phyloP scores from a whole-genome alignment of 2,329 filamentous ascomycete species.

The Domatiomyces globalis region DNA sequence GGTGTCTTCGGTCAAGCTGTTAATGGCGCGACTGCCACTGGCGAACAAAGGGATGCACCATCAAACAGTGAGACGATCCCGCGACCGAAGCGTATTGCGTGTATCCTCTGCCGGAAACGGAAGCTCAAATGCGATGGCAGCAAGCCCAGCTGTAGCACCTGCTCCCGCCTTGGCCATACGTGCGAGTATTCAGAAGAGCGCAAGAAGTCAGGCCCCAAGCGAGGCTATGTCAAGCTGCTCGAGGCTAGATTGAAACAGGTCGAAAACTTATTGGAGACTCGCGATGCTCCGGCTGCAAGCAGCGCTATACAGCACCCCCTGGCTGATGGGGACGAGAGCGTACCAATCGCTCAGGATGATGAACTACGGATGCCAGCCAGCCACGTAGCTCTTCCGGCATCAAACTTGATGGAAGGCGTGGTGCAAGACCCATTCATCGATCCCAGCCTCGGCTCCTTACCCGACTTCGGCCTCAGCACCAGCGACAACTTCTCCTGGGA shows the following conservation, averaged over 20 bases:
- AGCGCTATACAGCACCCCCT: not conserved
- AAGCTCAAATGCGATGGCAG: slow-evolving; percentile 57
- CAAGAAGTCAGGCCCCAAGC: slow-evolving; percentile 86
- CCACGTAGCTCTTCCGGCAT: not conserved
- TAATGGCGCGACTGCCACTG: not conserved
- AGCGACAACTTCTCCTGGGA: slow-evolving; percentile 58
- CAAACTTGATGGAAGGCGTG: slow-evolving; percentile 8
- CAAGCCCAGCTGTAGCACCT: slow-evolving; percentile 76
- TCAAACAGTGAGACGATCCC: slow-evolving; percentile 35
- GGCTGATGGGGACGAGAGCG: not conserved
- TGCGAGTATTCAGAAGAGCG: slow-evolving; percentile 86
- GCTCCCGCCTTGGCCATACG: slow-evolving; percentile 68
- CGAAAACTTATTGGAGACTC: slow-evolving; percentile 17
- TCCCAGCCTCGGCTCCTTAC: slow-evolving; percentile 7
- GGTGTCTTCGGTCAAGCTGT: not conserved
- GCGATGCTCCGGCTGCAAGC: slow-evolving; percentile 4
- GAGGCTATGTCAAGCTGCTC: slow-evolving; percentile 85
- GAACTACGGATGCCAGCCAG: not conserved
- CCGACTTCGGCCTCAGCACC: slow-evolving; percentile 18
- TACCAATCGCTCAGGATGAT: not conserved
- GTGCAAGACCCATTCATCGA: slow-evolving; percentile 10
- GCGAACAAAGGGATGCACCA: not conserved
- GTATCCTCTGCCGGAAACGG: slow-evolving; percentile 72
- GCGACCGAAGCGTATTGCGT: slow-evolving; percentile 85
- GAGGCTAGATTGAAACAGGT: slow-evolving; percentile 57